Evolutionary conservation across 768 basidiomycete genomes (phyloP).

Genomic region (Naganishia friedmannii): DNA sequence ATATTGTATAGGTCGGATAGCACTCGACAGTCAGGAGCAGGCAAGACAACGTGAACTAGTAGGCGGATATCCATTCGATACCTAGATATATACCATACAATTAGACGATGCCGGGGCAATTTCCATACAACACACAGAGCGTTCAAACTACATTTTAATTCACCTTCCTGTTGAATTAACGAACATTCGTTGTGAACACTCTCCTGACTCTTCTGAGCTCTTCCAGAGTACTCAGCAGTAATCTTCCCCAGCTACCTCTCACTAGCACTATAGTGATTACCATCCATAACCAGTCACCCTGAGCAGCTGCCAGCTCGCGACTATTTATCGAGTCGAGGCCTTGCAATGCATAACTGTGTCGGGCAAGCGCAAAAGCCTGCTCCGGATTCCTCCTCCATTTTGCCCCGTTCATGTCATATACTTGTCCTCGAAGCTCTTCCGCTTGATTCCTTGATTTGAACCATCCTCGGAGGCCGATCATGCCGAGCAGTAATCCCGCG

Average conservation of each 20-base stretch:
- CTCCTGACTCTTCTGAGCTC: conserved; percentile 13
- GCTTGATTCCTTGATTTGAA: not conserved
- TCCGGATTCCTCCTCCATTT: conserved; percentile 12
- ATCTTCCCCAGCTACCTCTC: conserved; percentile 14
- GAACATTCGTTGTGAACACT: conserved; percentile 14
- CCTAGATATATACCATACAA: not conserved
- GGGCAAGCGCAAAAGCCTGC: conserved; percentile 10
- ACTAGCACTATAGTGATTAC: conserved; percentile 16
- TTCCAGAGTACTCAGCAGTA: conserved; percentile 10
- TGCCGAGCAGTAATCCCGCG: not conserved
- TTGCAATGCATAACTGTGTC: not conserved
- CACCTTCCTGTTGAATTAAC: not conserved
- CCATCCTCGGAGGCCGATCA: conserved; percentile 9
- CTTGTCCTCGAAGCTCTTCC: not conserved
- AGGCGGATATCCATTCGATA: not conserved
- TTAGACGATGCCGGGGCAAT: not conserved
- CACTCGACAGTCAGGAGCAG: no score
- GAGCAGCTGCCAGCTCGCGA: not conserved
- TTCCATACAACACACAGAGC: not conserved
- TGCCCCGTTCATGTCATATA: not conserved
- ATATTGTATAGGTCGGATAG: no score
- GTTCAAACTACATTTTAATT: no score
- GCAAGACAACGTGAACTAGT: no score
- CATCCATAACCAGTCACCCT: conserved; percentile 20
- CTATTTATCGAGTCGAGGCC: not conserved